Evolutionary conservation across 805 yeast species (phyloP), one percentile per base, ranked within the genome.

Genomic region (Candida cerambycidarum): DNA sequence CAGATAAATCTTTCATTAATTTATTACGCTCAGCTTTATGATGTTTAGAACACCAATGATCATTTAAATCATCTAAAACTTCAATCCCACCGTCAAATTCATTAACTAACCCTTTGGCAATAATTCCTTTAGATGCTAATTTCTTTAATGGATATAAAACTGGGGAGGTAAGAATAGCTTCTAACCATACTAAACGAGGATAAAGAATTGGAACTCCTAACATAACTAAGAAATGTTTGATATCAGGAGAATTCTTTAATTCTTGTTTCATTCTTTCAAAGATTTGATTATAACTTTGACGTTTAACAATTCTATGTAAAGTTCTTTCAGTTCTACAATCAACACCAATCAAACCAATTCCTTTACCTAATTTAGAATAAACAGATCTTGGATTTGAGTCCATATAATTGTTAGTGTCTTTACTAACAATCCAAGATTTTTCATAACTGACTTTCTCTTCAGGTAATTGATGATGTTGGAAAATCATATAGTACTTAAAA

Each of bases 191-290:
- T 58, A 93, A 71, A 51, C 98, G 76, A 2, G 99, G 98, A 58
- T 92, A 92, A 31, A 93, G 86, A 43, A 93, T 88, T 2, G 99
- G 99, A 11, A 92, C 96, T 33, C 98, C 98, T 39, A 93, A 70
- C 80, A 93, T 73, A 1, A 93, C 79, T 50, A 86, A 68, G 30
- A 92, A 54, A 62, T 92, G 99, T 59, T 84, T 82, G 32, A 86
- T 73, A 18, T 78, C 77, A 3, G 79, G 71, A 10, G 78, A 61
- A 5, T 59, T 56, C 2, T 57, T 46, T 4, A 86, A 57, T 59
- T 89, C 97, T 7, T 62, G 45, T 24, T 65, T 55, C 27, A 89
- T 45, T 18, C 96, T 73, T 12, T 69, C 49, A 56, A 90, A 92
- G 1, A 86, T 69, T 4, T 58, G 44, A 3, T 73, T 61, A 60